phyloP scores from a whole-genome alignment of 768 basidiomycete species.

The Dacryopinax primogenitus region DNA sequence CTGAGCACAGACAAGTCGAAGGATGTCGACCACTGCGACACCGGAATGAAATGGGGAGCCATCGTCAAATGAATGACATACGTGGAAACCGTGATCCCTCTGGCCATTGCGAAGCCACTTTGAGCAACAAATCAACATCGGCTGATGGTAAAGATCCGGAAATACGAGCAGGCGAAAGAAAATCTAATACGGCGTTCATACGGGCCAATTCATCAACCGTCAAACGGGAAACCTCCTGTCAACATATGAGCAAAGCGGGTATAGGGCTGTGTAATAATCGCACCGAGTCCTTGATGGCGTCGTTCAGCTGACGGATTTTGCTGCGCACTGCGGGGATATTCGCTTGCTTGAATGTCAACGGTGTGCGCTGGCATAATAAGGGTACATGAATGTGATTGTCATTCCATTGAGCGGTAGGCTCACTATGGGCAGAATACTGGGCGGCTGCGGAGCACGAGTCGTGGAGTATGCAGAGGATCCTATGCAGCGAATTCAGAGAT shows the following conservation, averaged over 20 bases:
- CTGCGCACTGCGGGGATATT: conserved; percentile 64
- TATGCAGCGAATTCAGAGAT: neutral
- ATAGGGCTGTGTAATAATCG: too few species aligned
- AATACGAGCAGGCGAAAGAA: conserved; percentile 11
- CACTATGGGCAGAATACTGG: conserved; percentile 23
- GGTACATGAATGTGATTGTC: neutral
- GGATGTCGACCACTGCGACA: conserved; percentile 65
- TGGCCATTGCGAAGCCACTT: conserved; percentile 65
- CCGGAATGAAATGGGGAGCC: conserved; percentile 2
- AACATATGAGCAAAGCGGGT: too few species aligned
- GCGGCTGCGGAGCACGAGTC: conserved; percentile 24
- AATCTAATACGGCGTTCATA: conserved; percentile 16
- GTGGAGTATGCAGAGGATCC: conserved; percentile 24
- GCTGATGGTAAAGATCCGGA: conserved; percentile 29
- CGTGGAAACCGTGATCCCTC: conserved; percentile 58
- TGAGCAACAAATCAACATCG: conserved; percentile 50
- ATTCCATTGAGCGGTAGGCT: conserved; percentile 17
- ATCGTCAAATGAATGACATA: conserved; percentile 22
- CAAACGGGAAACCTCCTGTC: neutral
- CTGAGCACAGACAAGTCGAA: conserved; percentile 59
- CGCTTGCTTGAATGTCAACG: conserved; percentile 74
- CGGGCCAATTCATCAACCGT: conserved; percentile 22
- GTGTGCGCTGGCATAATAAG: conserved; percentile 37
- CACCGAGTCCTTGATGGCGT: conserved; percentile 47
- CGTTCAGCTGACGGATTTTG: conserved; percentile 66